Evolutionary conservation across 192 early-diverging fungal genomes (phyloP), one percentile per base, ranked within the genome.

Genomic region (Funneliformis geosporum): DNA sequence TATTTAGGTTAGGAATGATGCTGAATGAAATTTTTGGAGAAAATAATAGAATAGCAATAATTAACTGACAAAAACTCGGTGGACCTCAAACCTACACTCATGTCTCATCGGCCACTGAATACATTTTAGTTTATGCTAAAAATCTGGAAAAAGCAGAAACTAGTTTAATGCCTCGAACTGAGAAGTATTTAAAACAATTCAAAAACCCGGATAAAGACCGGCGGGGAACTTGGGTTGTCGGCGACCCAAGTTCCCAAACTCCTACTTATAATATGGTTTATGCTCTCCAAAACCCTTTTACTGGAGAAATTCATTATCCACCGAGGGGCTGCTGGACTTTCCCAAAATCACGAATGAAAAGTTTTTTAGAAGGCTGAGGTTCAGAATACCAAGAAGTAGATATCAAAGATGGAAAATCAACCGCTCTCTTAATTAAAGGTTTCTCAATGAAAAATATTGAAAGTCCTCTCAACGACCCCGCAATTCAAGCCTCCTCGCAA

Each of bases 21-120:
- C n/a, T 73, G n/a, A 44, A 73, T 47, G 71, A 73, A 28, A 27
- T 73, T 50, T 73, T 73, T 73, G 71, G 71, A 7, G 71, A 73
- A 50, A n/a, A 73, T 0, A 73, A 73, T 73, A 6, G 71, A 28
- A 25, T 73, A 27, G 71, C 43, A 1, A 73, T 73, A 47, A 73
- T 73, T 73, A 73, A 73, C 23, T 73, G 71, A 18, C 71, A 73
- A 50, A 73, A 73, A 50, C 6, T 16, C 4, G 1, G 0, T 50
- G 9, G 8, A 2, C 23, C 46, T 23, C 46, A 73, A 50, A 73
- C 2, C n/a, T 7, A 40, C 1, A 55, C 7, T 27, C 71, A 73
- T 55, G 8, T 73, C 7, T 73, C 71, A 2, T 6, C 21, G 4
- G 4, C 43, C 12, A 50, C 44, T 16, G 71, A 73, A 73, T 73